Evolutionary conservation across 495 filamentous ascomycete genomes (phyloP).

Genomic region (Sporormia fimetaria): DNA sequence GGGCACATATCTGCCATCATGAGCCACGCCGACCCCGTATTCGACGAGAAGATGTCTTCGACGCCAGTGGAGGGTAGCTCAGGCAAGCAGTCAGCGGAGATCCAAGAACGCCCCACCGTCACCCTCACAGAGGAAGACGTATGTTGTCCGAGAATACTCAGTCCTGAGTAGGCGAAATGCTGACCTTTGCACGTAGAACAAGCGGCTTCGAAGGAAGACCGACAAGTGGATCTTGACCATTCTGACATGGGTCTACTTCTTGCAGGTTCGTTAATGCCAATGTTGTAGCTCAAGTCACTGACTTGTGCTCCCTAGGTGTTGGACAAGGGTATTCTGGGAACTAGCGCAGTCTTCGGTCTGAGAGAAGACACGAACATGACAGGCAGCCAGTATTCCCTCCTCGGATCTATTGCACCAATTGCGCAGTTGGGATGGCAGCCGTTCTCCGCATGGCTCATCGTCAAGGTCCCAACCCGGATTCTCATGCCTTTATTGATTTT

Average conservation of each 20-base stretch:
- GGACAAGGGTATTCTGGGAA: constrained; percentile 43
- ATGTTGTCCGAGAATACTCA: no score
- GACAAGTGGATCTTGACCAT: constrained; percentile 41
- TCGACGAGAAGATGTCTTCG: no score
- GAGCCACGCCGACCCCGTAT: no score
- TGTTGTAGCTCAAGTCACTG: no score
- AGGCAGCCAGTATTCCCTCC: constrained; percentile 37
- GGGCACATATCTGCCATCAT: no score
- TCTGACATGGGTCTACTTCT: constrained; percentile 42
- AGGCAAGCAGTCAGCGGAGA: no score
- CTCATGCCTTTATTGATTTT: constrained; percentile 26
- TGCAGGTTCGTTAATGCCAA: no score
- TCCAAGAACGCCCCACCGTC: no score
- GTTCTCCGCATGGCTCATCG: constrained; percentile 33
- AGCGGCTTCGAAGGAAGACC: constrained; percentile 30
- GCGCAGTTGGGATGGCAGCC: constrained; percentile 31
- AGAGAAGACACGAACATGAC: constrained; percentile 39
- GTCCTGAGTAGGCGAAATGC: constrained; percentile 20
- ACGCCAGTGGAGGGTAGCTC: no score
- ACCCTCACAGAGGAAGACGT: no score
- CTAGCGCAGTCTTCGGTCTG: constrained; percentile 45
- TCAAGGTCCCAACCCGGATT: constrained; percentile 38
- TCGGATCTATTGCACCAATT: constrained; percentile 28
- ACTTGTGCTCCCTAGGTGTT: no score
- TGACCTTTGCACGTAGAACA: constrained; percentile 32